Evolutionary conservation across 331 rosid genomes (phyloP).

Genomic region (Spiraea crenata): DNA sequence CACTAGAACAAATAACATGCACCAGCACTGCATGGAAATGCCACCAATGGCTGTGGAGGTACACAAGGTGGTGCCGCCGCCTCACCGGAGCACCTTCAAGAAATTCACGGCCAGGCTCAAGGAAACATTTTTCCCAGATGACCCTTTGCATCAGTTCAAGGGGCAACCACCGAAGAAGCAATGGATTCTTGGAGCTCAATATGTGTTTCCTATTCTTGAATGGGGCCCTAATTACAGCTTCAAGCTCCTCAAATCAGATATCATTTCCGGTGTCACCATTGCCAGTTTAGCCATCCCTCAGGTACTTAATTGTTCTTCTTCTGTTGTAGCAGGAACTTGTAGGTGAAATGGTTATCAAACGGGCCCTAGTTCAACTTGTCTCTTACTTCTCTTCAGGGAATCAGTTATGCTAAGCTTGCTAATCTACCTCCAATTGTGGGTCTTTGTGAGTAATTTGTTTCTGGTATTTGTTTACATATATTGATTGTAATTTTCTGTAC

Average conservation of each 20-base stretch:
- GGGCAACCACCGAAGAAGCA: conserved; percentile 54
- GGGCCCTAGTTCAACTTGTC: neutral
- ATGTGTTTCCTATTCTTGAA: conserved; percentile 77
- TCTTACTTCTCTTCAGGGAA: conserved; percentile 52
- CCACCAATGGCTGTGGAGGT: conserved; percentile 35
- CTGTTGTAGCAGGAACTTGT: too few species aligned
- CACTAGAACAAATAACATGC: conserved; percentile 9
- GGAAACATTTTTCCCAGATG: conserved; percentile 92
- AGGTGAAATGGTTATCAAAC: too few species aligned
- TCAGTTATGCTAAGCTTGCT: conserved; percentile 94
- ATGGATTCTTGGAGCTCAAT: conserved; percentile 63
- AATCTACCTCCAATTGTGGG: conserved; percentile 91
- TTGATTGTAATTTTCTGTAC: neutral
- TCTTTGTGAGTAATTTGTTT: conserved; percentile 58
- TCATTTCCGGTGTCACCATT: conserved; percentile 92
- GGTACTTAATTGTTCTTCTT: conserved; percentile 31
- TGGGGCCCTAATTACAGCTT: conserved; percentile 81
- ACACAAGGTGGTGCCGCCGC: conserved; percentile 81
- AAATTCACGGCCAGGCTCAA: conserved; percentile 58
- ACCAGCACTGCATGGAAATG: conserved; percentile 48
- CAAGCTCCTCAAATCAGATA: conserved; percentile 76
- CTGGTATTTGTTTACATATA: neutral
- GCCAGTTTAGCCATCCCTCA: conserved; percentile 98
- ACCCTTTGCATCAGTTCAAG: conserved; percentile 89
- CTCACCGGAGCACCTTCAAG: conserved; percentile 43